Percentiles rank a stretch among this genome's conserved stretches.
Evolutionary conservation across 2,329 filamentous ascomycete genomes (phyloP).

Genomic region (Fusarium udum): DNA sequence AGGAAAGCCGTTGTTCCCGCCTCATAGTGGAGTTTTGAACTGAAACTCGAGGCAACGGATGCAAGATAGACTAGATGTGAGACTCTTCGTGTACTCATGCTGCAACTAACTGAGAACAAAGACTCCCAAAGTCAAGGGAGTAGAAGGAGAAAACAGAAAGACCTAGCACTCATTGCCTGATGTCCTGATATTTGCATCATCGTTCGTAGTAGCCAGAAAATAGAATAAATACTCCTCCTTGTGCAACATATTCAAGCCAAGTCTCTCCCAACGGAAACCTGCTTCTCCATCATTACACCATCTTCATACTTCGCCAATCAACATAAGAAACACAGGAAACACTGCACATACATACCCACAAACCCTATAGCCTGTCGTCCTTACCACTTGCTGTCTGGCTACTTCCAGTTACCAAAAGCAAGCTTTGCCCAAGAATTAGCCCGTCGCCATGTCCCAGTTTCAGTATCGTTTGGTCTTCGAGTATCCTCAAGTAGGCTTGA

Average conservation of each 20-base stretch:
- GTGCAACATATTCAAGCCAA: not conserved
- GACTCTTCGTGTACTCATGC: not conserved
- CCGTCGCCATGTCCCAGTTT: not conserved
- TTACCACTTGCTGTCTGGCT: not conserved
- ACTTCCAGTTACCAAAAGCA: not conserved
- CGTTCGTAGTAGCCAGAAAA: not conserved
- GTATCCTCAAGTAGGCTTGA: not conserved
- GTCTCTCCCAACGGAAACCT: not conserved
- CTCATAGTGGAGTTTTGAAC: not conserved
- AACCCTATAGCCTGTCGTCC: not conserved
- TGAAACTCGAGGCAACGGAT: conserved; percentile 11
- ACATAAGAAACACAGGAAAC: not conserved
- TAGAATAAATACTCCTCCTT: not conserved
- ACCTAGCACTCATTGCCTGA: not conserved
- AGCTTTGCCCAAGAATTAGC: not conserved
- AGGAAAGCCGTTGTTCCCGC: not conserved
- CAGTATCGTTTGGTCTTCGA: conserved; percentile 6
- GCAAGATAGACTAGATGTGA: not conserved
- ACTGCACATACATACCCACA: not conserved
- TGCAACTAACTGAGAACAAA: not conserved
- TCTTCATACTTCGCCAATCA: not conserved
- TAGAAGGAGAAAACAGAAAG: not conserved
- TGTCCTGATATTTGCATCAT: not conserved
- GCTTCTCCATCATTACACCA: not conserved
- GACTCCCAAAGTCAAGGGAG: not conserved